Evolutionary conservation across 2,329 filamentous ascomycete genomes (phyloP), one percentile per base, ranked within the genome.

Genomic region (Penicillium thymicola): DNA sequence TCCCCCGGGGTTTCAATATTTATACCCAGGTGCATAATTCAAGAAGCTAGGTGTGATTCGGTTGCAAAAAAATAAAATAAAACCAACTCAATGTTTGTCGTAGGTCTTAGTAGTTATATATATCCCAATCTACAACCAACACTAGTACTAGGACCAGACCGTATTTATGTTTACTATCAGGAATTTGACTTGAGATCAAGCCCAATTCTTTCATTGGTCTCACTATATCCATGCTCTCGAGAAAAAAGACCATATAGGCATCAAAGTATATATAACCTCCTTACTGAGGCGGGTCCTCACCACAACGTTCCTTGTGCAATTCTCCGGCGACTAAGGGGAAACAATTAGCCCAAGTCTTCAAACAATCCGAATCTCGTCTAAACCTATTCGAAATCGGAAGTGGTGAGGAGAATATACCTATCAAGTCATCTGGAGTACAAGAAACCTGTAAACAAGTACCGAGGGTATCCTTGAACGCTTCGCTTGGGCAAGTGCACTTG

Each of bases 401-500:
- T 3, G 21, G 21, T 11, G 30, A 25, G 25, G 23, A 8, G 7
- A 11, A 14, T 46, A 25, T 61, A 66, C 64, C 36, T 55, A 42
- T 42, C 11, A 51, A n/a, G 41, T 66, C 64, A 3, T 43, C 50
- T 4, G 44, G n/a, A 10, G 52, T 59, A 30, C 64, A 65, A n/a
- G 49, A 34, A 44, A 18, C 16, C 27, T 50, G 40, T 46, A 66
- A 27, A 48, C 64, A 66, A 1, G 16, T 23, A 8, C 32, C 34
- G 13, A 65, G 43, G 10, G 63, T 23, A 46, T 65, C 56, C 42
- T 51, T 60, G 53, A 66, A 65, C 7, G 58, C 56, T 3, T 10
- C 1, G 25, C 60, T 64, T 4, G 57, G 45, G 45, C 64, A 66
- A 23, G 63, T 65, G 37, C 64, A 66, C 2, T 47, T 8, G 25